Evolutionary conservation across 306 rosid species (phyloP), one percentile per base, ranked within the genome.

Genomic region (Prunus campanulata): DNA sequence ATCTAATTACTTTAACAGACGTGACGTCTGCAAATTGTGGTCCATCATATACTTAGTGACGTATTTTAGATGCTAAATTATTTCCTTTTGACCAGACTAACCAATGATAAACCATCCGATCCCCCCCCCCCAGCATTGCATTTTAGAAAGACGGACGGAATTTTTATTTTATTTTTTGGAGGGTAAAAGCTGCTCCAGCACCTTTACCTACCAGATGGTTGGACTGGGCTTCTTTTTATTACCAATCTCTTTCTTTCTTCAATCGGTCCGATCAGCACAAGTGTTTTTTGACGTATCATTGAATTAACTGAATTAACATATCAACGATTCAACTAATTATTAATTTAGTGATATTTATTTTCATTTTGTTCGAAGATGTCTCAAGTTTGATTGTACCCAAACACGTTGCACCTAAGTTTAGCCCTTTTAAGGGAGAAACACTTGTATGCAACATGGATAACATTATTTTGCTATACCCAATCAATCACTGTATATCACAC

Each of bases 401-500:
- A 39, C 44, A 39, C 9, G 2, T 39, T 39, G 44, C 9, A 39
- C 0, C 9, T 7, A 7, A 39, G 9, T 39, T 39, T 39, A 6
- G 44, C 9, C 42, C 0, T 39, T 6, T 0, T 6, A 39, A 39
- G 0, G 0, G 0, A 39, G 2, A 6, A 39, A 39, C 2, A 39
- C 44, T 39, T 39, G 2, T 6, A 0, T 6, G 44, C 2, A 39
- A 39, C 2, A 0, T 0, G 0, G 2, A 39, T 39, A 39, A 39
- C 0, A 39, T 2, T 39, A 0, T 39, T 39, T 39, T 39, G 2
- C 0, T 39, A 39, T 39, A 1, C 2, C 0, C 0, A 0, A 0
- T 0, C 2, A 39, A 39, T 39, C 0, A 6, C 2, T 0, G 1
- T 39, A 39, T 39, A 1, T 0, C 0, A 6, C 2, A 0, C 2